Base-by-base conservation (phyloP, 192 early-diverging fungal genomes). In the Entomortierella beljakovae region DNA sequence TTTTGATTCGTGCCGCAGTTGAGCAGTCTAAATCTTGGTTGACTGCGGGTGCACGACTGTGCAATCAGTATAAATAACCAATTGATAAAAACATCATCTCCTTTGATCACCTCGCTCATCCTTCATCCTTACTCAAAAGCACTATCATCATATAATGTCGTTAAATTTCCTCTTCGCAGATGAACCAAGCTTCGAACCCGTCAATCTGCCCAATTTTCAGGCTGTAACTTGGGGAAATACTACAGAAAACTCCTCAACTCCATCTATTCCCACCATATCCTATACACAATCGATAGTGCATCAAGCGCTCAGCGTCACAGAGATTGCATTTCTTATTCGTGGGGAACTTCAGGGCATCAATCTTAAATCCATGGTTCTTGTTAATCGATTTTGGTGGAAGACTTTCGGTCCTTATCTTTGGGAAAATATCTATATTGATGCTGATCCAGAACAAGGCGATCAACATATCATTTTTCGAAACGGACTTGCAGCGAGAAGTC, bases 361-460 rank as follows among this genome's bases (percentile, higher is more conserved):
- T 11, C 67, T 69, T 34, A 69, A 69, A 28, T n/a, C 34, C 20
- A 51, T 50, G 32, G 57, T 60, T 15, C 57, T 51, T 11, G 67
- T 69, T 3, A 51, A 56, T 29, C 40, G 22, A 6, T 38, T 43
- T 1, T 71, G 69, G 69, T 71, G 69, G 69, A 23, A 35, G 28
- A 9, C 52, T 9, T 71, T 71, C 57, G 69, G 37, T 0, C 69
- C 69, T 25, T 71, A 63, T 20, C 60, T 71, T 6, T 71, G 69
- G 69, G 69, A 71, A n/a, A 61, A 37, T 16, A 38, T 71, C 1
- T 71, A 62, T 28, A 63, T 71, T 22, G 69, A 71, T 25, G 29
- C 69, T 3, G 43, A 71, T 29, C 69, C 54, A 1, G 59, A 49
- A 28, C 38, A 71, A 20, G 32, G 55, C 18, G 69, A 71, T 63